phyloP scores from a whole-genome alignment of 192 early-diverging fungal species.

The Coemansia sp. region DNA sequence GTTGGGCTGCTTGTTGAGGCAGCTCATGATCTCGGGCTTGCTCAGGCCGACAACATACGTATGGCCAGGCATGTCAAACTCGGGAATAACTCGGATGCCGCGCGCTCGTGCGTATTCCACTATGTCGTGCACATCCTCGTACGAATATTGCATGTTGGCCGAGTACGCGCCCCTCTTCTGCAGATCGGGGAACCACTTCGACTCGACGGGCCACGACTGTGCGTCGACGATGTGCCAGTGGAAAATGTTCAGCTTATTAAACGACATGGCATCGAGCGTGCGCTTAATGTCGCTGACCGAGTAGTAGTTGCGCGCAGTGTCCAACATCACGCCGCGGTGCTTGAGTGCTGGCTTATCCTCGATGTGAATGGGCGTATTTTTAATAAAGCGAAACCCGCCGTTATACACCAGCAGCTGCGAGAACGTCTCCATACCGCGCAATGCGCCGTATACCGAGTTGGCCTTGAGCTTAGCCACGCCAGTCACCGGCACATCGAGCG shows the following conservation, averaged over 20 bases:
- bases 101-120: conserved; percentile 73
- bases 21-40: conserved; percentile 64
- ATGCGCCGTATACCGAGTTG: conserved; percentile 66
- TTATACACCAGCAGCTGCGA: conserved; percentile 65
- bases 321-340: conserved; percentile 73
- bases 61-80: conserved; percentile 90
- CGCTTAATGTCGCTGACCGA: conserved; percentile 60
- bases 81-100: conserved; percentile 90
- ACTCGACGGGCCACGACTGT: conserved; percentile 74
- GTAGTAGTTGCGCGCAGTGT: conserved; percentile 73
- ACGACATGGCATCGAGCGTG: conserved; percentile 71
- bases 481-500: conserved; percentile 60
- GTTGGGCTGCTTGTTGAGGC: conserved; percentile 62
- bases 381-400: conserved; percentile 49
- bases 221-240: conserved; percentile 81
- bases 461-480: conserved; percentile 61
- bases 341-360: conserved; percentile 63
- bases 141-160: conserved; percentile 66
- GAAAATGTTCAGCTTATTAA: conserved; percentile 76
- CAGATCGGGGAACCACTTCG: conserved; percentile 65
- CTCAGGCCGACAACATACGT: conserved; percentile 59
- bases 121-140: conserved; percentile 69
- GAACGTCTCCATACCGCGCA: conserved; percentile 74
- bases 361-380: conserved; percentile 62
- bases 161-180: conserved; percentile 68